Conservation (phyloP, 1,284 basidiomycete genomes). For the Rhodotorula sp. region DNA sequence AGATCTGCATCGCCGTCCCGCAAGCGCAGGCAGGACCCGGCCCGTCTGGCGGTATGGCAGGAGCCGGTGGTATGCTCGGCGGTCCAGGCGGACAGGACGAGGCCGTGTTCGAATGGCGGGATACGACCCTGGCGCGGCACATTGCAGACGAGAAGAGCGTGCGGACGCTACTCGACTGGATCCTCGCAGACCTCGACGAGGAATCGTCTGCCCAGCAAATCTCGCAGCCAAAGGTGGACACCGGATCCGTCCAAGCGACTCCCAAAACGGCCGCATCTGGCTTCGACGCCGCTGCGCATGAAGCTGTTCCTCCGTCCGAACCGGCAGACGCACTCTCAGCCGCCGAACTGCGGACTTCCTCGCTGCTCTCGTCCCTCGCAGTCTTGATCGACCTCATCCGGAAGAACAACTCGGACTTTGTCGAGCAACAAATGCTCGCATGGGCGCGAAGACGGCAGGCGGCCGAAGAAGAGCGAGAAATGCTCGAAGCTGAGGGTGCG, state of each 20-base stretch:
- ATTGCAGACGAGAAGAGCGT: conserved; percentile 76
- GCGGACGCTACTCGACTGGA: conserved; percentile 70
- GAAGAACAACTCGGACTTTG: conserved; percentile 98
- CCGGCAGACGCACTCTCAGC: conserved; percentile 10
- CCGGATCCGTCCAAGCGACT: not conserved
- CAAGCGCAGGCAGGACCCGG: conserved; percentile 19
- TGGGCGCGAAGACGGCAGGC: conserved; percentile 47
- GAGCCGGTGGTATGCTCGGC: not conserved
- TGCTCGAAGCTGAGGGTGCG: conserved; percentile 60
- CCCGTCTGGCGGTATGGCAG: conserved; percentile 8
- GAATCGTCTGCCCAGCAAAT: conserved; percentile 29
- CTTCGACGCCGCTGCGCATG: not conserved
- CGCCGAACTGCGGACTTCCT: conserved; percentile 73
- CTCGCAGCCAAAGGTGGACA: conserved; percentile 31
- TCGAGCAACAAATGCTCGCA: conserved; percentile 69
- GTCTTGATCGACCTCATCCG: conserved; percentile 94
- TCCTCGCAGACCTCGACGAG: conserved; percentile 65
- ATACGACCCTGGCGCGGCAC: conserved; percentile 83
- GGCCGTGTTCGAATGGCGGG: conserved; percentile 43
- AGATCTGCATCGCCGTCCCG: conserved; percentile 75
- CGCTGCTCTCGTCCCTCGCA: conserved; percentile 81
- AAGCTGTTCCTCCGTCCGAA: conserved; percentile 9
- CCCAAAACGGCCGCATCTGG: not conserved
- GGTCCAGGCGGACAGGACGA: conserved; percentile 9
- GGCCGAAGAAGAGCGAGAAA: conserved; percentile 41